Percentiles rank a stretch among this genome's conserved stretches.
Conservation (phyloP, 352 stramenopile species). For the Phytopythium litorale region DNA sequence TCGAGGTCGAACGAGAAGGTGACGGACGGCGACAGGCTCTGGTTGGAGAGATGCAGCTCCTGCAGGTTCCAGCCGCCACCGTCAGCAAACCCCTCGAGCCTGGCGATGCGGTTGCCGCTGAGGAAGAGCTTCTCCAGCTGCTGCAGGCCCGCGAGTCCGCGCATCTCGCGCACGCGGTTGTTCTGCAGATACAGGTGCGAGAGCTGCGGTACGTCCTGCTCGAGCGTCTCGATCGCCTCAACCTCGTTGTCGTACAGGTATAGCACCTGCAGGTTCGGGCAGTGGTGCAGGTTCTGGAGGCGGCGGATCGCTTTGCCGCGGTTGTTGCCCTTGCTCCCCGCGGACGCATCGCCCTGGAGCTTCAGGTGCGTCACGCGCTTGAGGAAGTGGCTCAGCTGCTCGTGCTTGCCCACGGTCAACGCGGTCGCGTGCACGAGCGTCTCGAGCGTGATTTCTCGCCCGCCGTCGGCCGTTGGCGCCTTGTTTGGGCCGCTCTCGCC, state of each 20-base stretch:
- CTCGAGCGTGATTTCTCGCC: slow-evolving; percentile 54
- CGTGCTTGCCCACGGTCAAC: slow-evolving; percentile 58
- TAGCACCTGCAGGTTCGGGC: slow-evolving; percentile 62
- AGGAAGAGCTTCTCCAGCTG: slow-evolving; percentile 73
- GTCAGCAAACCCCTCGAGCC: slow-evolving; percentile 44
- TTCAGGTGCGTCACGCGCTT: slow-evolving; percentile 70
- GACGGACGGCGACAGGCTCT: slow-evolving; percentile 20
- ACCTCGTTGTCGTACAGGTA: slow-evolving; percentile 83
- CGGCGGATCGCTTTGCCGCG: slow-evolving; percentile 19
- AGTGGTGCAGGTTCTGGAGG: slow-evolving; percentile 62
- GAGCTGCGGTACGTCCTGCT: slow-evolving; percentile 34
- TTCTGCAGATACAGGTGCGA: slow-evolving; percentile 75
- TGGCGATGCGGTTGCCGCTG: slow-evolving; percentile 56
- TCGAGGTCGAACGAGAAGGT: slow-evolving; percentile 46
- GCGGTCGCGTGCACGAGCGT: slow-evolving; percentile 60
- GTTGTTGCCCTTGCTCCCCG: slow-evolving; percentile 15
- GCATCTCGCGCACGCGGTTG: slow-evolving; percentile 54
- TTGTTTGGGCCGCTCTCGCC: slow-evolving; percentile 1
- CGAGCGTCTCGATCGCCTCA: slow-evolving; percentile 46
- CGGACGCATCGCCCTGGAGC: slow-evolving; percentile 34
- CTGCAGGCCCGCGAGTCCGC: slow-evolving; percentile 34
- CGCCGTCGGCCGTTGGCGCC: background rate
- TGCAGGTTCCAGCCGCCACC: slow-evolving; percentile 21
- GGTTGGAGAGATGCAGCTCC: slow-evolving; percentile 68
- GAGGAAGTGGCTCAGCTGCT: slow-evolving; percentile 64